Evolutionary conservation across 2,329 filamentous ascomycete genomes (phyloP).

Genomic region (Graphilbum sp.): DNA sequence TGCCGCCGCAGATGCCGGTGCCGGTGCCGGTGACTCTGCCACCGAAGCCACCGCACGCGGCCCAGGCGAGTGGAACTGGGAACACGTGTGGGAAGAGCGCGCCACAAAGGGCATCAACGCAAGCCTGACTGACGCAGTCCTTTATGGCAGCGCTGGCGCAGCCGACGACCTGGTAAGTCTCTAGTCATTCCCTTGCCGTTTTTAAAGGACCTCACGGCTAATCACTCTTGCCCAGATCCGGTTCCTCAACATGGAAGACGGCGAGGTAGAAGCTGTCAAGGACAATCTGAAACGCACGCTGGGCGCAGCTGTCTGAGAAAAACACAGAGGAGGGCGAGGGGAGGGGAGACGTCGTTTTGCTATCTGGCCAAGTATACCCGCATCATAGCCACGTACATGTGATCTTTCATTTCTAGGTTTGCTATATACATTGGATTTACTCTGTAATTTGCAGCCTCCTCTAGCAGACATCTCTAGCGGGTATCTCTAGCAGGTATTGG

Average conservation of each 20-base stretch:
- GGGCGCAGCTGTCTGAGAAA: slow-evolving; percentile 11
- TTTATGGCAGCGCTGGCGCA: slow-evolving; percentile 51
- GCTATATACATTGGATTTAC: too few species aligned
- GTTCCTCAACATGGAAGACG: slow-evolving; percentile 48
- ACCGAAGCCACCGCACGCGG: slow-evolving; percentile 20
- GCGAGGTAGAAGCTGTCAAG: slow-evolving; percentile 39
- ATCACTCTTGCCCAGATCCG: slow-evolving; percentile 33
- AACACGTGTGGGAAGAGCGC: slow-evolving; percentile 87
- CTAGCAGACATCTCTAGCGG: too few species aligned
- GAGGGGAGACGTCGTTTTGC: neutral
- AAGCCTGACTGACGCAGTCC: slow-evolving; percentile 61
- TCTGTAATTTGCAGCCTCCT: too few species aligned
- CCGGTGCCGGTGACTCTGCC: neutral
- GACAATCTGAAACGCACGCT: slow-evolving; percentile 39
- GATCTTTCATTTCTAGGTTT: too few species aligned
- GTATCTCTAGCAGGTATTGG: too few species aligned
- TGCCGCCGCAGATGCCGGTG: neutral
- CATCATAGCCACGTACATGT: too few species aligned
- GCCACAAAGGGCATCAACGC: slow-evolving; percentile 63
- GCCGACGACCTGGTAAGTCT: slow-evolving; percentile 56
- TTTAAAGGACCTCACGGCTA: neutral
- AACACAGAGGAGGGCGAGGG: too few species aligned
- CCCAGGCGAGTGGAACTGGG: slow-evolving; percentile 92
- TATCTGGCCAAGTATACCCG: neutral
- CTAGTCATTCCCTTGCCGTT: neutral